Percentiles rank a stretch among this genome's conserved stretches.
Conservation (phyloP, 306 rosid species). For the Vicia faba region DNA sequence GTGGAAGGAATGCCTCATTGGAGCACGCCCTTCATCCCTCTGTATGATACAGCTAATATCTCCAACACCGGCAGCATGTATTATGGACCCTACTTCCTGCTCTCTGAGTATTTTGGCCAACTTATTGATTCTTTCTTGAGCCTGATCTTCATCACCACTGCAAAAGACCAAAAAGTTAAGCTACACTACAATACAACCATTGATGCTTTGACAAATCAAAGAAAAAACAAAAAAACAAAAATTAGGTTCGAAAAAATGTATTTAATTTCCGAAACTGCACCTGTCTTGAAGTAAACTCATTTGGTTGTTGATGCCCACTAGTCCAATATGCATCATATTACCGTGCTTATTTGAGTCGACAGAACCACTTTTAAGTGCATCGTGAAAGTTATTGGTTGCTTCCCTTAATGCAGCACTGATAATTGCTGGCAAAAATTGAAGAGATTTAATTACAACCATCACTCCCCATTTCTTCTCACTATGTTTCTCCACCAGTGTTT, state of each 20-base stretch:
- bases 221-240: not conserved
- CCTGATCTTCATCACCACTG: conserved; percentile 99
- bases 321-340: conserved; percentile 93
- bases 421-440: conserved; percentile 80
- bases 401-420: conserved; percentile 79
- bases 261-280: conserved; percentile 43
- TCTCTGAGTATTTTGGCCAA: conserved; percentile 90
- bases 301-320: conserved; percentile 90
- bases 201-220: conserved; percentile 18
- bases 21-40: conserved; percentile 98
- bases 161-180: conserved; percentile 41
- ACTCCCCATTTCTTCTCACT: conserved; percentile 94
- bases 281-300: conserved; percentile 99
- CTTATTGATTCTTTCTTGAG: conserved; percentile 91
- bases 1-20: conserved; percentile 99
- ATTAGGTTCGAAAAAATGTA: conserved; percentile 25
- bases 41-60: conserved; percentile 94
- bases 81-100: conserved; percentile 70
- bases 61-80: conserved; percentile 76
- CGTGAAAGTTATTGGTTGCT: conserved; percentile 58
- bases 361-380: conserved; percentile 54
- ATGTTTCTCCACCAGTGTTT: conserved; percentile 51
- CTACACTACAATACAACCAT: not conserved
- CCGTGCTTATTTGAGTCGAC: conserved; percentile 58
- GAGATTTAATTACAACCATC: conserved; percentile 85